Percentiles rank a stretch among this genome's conserved stretches.
These are phyloP conservation scores for Hordeum pubiflorum DNA, from an alignment of 202 grass and related monocot genomes.

Conservation along the genomic window DNA sequence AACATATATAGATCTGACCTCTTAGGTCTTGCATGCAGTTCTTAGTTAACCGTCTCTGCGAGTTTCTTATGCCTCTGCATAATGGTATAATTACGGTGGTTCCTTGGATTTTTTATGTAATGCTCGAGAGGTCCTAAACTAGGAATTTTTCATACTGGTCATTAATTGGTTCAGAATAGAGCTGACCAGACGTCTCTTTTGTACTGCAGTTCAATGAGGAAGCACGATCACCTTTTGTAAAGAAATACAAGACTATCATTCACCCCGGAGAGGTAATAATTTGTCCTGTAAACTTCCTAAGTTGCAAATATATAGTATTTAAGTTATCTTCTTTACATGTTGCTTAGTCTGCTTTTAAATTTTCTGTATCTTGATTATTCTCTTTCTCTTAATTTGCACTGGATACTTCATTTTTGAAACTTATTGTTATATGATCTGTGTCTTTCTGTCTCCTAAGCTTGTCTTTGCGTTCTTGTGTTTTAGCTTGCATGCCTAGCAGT, in stretches of 20 bases:
- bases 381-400: neutral
- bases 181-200: conserved; percentile 11
- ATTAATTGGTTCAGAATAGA: neutral
- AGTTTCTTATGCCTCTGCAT: neutral
- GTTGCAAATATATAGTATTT: neutral
- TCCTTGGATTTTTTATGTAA: neutral
- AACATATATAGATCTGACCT: neutral
- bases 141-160: neutral
- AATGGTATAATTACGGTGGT: neutral
- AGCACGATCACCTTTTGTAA: conserved; percentile 78
- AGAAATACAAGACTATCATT: conserved; percentile 92
- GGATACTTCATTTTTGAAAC: neutral
- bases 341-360: neutral
- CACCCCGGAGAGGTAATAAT: conserved; percentile 83
- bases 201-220: conserved; percentile 81
- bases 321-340: neutral
- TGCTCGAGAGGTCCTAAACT: neutral
- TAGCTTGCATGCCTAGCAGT: conserved; percentile 10
- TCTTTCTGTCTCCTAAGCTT: neutral
- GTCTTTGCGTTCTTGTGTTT: neutral
- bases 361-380: conserved; percentile 7
- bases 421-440: neutral
- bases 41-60: neutral
- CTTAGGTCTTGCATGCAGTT: neutral
- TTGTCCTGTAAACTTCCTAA: neutral